Evolutionary conservation across 345 rosid species (phyloP).

Genomic region (Gossypium stocksii): DNA sequence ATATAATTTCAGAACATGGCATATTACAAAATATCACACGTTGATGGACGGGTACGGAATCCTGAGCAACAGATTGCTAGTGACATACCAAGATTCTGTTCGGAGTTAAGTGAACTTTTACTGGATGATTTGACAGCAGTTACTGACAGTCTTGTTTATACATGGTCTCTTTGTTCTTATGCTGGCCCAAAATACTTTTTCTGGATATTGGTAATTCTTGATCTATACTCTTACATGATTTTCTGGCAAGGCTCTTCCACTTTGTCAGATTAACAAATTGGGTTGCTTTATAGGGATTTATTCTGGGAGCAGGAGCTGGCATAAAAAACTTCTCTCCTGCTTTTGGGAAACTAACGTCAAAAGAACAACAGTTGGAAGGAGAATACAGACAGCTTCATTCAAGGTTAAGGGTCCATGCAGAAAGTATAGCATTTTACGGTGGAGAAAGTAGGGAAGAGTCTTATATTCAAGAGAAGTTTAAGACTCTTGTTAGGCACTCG

Average conservation of each 20-base stretch:
- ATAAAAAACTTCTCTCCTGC: conserved; percentile 93
- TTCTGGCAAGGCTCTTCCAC: neutral
- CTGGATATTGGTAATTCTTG: conserved; percentile 79
- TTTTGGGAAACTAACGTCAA: conserved; percentile 88
- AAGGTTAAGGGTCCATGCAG: conserved; percentile 95
- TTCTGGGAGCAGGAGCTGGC: conserved; percentile 77
- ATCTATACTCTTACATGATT: neutral
- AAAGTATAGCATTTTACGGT: conserved; percentile 96
- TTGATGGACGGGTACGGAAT: conserved; percentile 84
- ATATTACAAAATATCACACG: conserved; percentile 94
- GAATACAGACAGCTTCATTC: conserved; percentile 96
- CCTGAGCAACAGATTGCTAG: conserved; percentile 97
- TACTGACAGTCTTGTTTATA: conserved; percentile 78
- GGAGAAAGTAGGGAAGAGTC: conserved; percentile 90
- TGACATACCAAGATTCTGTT: conserved; percentile 90
- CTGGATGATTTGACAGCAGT: conserved; percentile 90
- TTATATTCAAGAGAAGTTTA: conserved; percentile 86
- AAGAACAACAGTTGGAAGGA: conserved; percentile 96
- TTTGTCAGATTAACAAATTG: conserved; percentile 13
- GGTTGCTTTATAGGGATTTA: conserved; percentile 63
- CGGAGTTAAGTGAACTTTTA: conserved; percentile 92
- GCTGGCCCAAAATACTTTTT: conserved; percentile 94
- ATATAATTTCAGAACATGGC: conserved; percentile 78
- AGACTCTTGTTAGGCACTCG: conserved; percentile 48
- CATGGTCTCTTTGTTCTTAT: conserved; percentile 96